These are phyloP conservation scores for Rhodotorula sp. DNA, from an alignment of 1,284 basidiomycete species.

Conservation along the genomic window DNA sequence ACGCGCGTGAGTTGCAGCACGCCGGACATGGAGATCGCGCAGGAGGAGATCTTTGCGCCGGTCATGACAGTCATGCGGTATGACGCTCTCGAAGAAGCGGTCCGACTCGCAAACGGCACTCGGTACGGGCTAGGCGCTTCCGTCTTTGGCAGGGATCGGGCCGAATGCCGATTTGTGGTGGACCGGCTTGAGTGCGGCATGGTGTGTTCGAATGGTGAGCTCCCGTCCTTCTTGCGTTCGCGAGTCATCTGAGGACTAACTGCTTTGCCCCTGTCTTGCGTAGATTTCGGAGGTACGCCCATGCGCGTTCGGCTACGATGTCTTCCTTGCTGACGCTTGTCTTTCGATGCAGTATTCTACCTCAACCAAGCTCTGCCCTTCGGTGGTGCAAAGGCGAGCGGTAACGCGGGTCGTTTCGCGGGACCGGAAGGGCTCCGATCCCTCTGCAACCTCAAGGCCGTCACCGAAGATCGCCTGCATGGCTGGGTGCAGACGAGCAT, in stretches of 20 bases:
- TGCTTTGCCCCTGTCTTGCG: too few relatives aligned
- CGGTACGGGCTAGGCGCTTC: constrained; percentile 86
- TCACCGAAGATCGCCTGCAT: constrained; percentile 82
- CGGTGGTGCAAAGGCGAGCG: constrained; percentile 74
- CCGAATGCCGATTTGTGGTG: constrained; percentile 72
- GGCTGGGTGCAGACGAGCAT: constrained; percentile 77
- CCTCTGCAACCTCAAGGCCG: constrained; percentile 80
- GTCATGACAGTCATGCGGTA: constrained; percentile 81
- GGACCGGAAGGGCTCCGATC: constrained; percentile 87
- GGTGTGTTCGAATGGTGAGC: constrained; percentile 84
- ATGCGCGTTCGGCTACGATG: constrained; percentile 6
- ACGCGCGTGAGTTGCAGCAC: constrained; percentile 43
- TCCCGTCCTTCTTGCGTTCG: constrained; percentile 12
- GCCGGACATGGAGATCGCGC: constrained; percentile 70
- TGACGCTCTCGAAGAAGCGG: constrained; percentile 72
- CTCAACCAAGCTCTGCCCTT: constrained; percentile 81
- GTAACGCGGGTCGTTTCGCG: constrained; percentile 79
- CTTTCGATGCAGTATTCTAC: constrained; percentile 20
- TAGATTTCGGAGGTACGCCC: constrained; percentile 17
- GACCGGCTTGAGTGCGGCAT: constrained; percentile 82
- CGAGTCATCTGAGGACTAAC: background rate
- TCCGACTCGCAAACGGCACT: constrained; percentile 80
- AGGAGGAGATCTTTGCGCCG: constrained; percentile 82
- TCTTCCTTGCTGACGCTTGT: background rate
- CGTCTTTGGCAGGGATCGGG: constrained; percentile 82